Evolutionary conservation across 805 yeast species (phyloP), one percentile per base, ranked within the genome.

Genomic region (Saccharomyces mikatae): DNA sequence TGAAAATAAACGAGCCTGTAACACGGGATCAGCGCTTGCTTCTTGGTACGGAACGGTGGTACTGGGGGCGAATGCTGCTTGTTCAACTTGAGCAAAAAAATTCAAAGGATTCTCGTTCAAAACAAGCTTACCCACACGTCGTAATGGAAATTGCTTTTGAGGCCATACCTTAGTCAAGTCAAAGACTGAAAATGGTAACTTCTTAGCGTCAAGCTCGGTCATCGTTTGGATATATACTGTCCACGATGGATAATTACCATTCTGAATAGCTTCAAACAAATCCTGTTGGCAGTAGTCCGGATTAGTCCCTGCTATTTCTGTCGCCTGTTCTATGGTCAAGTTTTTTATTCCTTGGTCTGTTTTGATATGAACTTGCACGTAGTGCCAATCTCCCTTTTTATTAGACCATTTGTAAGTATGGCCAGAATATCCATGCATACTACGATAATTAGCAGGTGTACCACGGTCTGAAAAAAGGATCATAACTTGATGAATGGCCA

Each of bases 161-260:
- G 96, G 89, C 97, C 97, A 89, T 54, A 87, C 86, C 76, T 90
- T 90, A 59, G 97, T 89, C 71, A 89, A 78, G 73, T 89, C 97
- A 68, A 87, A 89, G 48, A 90, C 91, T 5, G 92, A 86, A 74
- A 86, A 89, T 67, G 86, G 85, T 50, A 80, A 80, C 57, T 81
- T 72, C 71, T 84, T 79, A 56, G 96, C 89, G 72, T 89, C 83
- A 62, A 82, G 87, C 57, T 81, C 80, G 36, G 96, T 86, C 96
- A 89, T 89, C 48, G 88, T 80, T 76, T 89, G 96, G 52, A 89
- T 73, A 72, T 86, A 88, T 58, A 81, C 82, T 41, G 91, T 87
- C 96, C 96, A 89, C 1, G 88, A 78, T 60, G 96, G 96, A 65
- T 63, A 68, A 57, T 88, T 86, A 54, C 92, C 94, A 56, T 79